Evolutionary conservation across 2,329 filamentous ascomycete species (phyloP).

Genomic region (Chlorencoelia australis): DNA sequence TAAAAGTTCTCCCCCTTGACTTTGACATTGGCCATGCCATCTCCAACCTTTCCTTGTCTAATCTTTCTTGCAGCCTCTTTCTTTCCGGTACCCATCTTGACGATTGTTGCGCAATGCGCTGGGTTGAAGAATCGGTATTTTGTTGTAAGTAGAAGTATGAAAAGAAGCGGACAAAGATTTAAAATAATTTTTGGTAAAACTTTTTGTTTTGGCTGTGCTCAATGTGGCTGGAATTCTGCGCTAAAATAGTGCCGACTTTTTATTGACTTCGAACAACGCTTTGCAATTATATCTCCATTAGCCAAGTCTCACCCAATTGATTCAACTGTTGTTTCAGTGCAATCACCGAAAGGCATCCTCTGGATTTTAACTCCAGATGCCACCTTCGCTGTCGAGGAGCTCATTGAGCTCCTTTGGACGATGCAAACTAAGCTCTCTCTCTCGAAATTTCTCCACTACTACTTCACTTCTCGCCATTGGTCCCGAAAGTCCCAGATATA

Average conservation of each 20-base stretch:
- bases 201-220: constrained; percentile 14
- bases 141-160: constrained; percentile 1
- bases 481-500: constrained; percentile 81
- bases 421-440: constrained; percentile 23
- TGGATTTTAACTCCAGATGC: no score
- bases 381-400: constrained; percentile 19
- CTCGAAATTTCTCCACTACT: constrained; percentile 37
- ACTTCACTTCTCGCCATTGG: constrained; percentile 42
- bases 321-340: constrained; percentile 1
- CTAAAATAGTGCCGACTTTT: no score
- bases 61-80: constrained; percentile 77
- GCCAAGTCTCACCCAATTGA: no score
- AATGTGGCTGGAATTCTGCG: no score
- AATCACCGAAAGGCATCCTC: no score
- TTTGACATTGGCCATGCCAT: constrained; percentile 87
- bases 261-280: no score
- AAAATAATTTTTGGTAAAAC: constrained; percentile 17
- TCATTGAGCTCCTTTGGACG: constrained; percentile 25
- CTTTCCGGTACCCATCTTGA: constrained; percentile 76
- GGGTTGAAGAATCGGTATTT: constrained; percentile 7
- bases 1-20: constrained; percentile 99
- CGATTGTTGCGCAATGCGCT: constrained; percentile 12
- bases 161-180: constrained; percentile 16
- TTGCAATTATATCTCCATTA: no score
- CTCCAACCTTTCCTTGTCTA: constrained; percentile 74